Percentiles rank a stretch among this genome's conserved stretches.
phyloP scores from a whole-genome alignment of 306 rosid genomes.

The Senna tora region DNA sequence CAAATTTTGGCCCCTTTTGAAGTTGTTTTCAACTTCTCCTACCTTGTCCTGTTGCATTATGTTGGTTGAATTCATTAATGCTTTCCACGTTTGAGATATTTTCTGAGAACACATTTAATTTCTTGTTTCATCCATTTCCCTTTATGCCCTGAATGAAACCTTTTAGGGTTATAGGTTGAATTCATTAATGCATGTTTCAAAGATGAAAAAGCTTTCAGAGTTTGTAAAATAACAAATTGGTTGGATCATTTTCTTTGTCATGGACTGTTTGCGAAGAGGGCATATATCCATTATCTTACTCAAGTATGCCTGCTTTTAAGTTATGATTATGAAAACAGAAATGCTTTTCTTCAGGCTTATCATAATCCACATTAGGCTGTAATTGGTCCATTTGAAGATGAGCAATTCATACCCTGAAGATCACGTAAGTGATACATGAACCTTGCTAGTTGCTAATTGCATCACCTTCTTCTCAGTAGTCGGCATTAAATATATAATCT shows the following conservation, averaged over 20 bases:
- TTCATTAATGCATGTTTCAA: no score
- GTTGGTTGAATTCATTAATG: neutral
- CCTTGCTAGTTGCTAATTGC: slow-evolving; percentile 31
- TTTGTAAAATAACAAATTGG: no score
- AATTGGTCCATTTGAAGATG: slow-evolving; percentile 58
- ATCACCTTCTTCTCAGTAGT: slow-evolving; percentile 29
- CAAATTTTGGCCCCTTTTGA: neutral
- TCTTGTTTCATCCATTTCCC: slow-evolving; percentile 6
- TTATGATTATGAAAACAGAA: slow-evolving; percentile 33
- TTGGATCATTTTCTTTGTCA: no score
- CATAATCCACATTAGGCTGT: slow-evolving; percentile 32
- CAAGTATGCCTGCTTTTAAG: neutral
- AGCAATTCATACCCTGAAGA: slow-evolving; percentile 60
- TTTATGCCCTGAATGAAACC: neutral
- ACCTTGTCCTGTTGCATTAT: neutral
- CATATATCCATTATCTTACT: neutral
- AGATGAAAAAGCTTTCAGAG: no score
- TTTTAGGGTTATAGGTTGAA: neutral
- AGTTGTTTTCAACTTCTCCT: neutral
- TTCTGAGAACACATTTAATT: slow-evolving; percentile 1
- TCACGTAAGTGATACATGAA: slow-evolving; percentile 58
- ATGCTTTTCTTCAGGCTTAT: slow-evolving; percentile 57
- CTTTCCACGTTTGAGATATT: neutral
- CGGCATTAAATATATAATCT: slow-evolving; percentile 36
- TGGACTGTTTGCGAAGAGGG: neutral